Base-by-base conservation (phyloP, 1,284 basidiomycete species). In the Peniophora sp. region DNA sequence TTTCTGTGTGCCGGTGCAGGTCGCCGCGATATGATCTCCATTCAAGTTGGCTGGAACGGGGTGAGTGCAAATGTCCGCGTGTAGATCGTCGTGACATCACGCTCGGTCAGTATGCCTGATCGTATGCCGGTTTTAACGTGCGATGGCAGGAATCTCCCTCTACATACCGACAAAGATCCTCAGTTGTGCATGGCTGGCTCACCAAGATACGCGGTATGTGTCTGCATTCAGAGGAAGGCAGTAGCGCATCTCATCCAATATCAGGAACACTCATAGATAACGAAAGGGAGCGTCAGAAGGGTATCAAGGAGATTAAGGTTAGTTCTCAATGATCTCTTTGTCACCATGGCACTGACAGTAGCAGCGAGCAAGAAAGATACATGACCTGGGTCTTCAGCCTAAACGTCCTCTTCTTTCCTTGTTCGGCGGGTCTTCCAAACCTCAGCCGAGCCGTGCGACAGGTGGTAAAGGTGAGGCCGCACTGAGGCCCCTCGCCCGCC, bases 151-250 rank as follows among this genome's bases (percentile, higher is more conserved):
- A 81, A 59, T 78, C 79, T 27, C 69, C 72, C 47, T 68, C 65
- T 47, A 71, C 75, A 12, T 65, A 61, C 54, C 72, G 65, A 44
- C 79, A 74, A 51, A 78, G 80, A 47, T 73, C 84, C 12, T 85
- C 83, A 3, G 75, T 74, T 3, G 73, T 86, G 63, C 85, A 88
- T 58, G 85, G 85, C 48, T 88, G 85, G 84, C 70, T 88, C 53
- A 78, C 81, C n/a, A 88, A 88, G 65, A 77, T 82, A 76, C 76
- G 85, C 54, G 86, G 85, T 32, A 88, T 85, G n/a, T 68, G 88
- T 46, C 61, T 73, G 23, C 85, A 83, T 34, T 73, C 84, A 61
- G 88, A 60, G 58, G 57, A n/a, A 65, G 83, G 42, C 73, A 85
- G 55, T 75, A 65, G 47, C 70, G 62, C 37, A 6, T 41, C 8